phyloP scores from a whole-genome alignment of 108 stramenopile genomes.

The Chaetoceros muelleri region DNA sequence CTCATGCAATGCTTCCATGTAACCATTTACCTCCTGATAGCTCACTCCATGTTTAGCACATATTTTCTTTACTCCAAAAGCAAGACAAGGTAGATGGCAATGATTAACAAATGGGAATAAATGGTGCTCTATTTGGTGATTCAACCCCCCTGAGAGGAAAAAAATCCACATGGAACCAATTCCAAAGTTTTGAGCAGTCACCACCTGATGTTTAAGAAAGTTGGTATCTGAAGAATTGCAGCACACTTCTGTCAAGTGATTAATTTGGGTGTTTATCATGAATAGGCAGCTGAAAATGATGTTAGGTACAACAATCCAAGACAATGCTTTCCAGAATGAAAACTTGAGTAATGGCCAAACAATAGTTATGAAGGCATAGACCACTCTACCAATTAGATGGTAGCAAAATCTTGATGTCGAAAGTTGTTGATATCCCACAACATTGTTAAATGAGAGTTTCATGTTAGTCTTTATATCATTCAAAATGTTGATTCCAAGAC shows the following conservation, averaged over 20 bases:
- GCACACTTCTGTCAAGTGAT: slow-evolving; percentile 27
- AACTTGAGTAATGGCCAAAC: slow-evolving; percentile 35
- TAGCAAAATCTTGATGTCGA: slow-evolving; percentile 12
- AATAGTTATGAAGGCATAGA: slow-evolving; percentile 18
- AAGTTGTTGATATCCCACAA: slow-evolving; percentile 23
- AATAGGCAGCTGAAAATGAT: slow-evolving; percentile 28
- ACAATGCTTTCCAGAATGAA: slow-evolving; percentile 31
- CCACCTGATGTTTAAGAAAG: slow-evolving; percentile 39
- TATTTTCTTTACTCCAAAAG: slow-evolving; percentile 21
- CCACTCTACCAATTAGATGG: slow-evolving; percentile 24
- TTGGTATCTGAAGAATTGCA: slow-evolving; percentile 27
- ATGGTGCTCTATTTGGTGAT: slow-evolving; percentile 46
- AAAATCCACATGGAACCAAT: slow-evolving; percentile 19
- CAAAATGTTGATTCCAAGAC: slow-evolving; percentile 26
- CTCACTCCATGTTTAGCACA: slow-evolving; percentile 34
- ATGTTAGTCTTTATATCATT: slow-evolving; percentile 31
- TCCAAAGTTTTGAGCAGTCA: slow-evolving; percentile 49
- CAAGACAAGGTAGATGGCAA: slow-evolving; percentile 30
- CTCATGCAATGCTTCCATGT: slow-evolving; percentile 22
- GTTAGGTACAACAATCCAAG: slow-evolving; percentile 30
- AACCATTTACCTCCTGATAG: slow-evolving; percentile 30
- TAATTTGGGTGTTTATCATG: slow-evolving; percentile 46
- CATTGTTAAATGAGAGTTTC: slow-evolving; percentile 43
- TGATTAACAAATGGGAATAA: slow-evolving; percentile 42
- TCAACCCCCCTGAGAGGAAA: slow-evolving; percentile 36